Evolutionary conservation across 1,284 basidiomycete species (phyloP), one percentile per base, ranked within the genome.

Genomic region (Retiboletus flavoniger): DNA sequence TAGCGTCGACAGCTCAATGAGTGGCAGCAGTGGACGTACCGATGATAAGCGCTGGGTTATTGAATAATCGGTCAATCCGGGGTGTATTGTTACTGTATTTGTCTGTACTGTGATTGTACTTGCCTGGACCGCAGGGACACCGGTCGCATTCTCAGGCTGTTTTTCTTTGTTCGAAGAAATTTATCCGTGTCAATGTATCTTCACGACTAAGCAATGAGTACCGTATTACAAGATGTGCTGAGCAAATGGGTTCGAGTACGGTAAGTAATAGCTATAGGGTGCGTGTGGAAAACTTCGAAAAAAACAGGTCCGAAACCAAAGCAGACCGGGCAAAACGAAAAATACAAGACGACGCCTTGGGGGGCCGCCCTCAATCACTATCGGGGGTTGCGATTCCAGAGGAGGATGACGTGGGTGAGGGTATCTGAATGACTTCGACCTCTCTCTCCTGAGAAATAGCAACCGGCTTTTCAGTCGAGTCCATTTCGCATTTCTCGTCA

Each of bases 381-480:
- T 66, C 64, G 34, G 72, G 66, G 64, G 48, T 76, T 53, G 34
- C 57, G 6, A 50, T 55, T 28, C 66, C 63, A 53, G 65, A 58
- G 46, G 72, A 70, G 35, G 76, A 72, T 48, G 74, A 71, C 32
- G 59, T 58, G 19, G 76, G 76, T 32, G 78, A 75, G 17, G 71
- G 67, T 53, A 72, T 68, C 50, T 74, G 67, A 47, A 84, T 82
- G 29, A 73, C 67, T 58, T 85, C 83, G 14, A 82, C 75, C 63
- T 87, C 82, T 62, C 81, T 80, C 67, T 83, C 84, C 54, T 83
- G 79, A 9, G 81, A 67, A 50, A 81, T 79, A 34, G 79, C 77
- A 19, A 81, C 81, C 59, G 82, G 81, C 32, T 79, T 78, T 19
- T 80, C 79, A 54, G 81, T 79, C n/a, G 75, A 73, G 2, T 79